Percentiles rank a stretch among this genome's conserved stretches.
phyloP scores from a whole-genome alignment of 2,329 filamentous ascomycete genomes.

The Hymenotorrendiella dingleyae region DNA sequence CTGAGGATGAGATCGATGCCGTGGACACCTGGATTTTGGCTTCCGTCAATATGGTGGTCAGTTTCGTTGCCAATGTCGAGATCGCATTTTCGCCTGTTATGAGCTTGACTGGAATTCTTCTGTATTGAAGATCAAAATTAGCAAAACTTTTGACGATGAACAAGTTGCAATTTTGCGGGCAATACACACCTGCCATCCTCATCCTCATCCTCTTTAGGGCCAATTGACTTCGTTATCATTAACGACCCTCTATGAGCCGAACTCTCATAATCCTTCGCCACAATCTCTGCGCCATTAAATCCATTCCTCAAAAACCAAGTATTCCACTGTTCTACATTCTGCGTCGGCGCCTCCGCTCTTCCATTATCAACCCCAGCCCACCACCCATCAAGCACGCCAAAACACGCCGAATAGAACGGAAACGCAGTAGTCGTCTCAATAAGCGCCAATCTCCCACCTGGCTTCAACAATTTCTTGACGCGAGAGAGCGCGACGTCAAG shows the following conservation, averaged over 20 bases:
- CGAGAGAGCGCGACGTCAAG: conserved; percentile 23
- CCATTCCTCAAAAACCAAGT: neutral
- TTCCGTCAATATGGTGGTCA: too few relatives aligned
- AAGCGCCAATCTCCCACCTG: conserved; percentile 27
- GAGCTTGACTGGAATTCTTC: too few relatives aligned
- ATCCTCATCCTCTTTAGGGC: too few relatives aligned
- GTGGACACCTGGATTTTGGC: too few relatives aligned
- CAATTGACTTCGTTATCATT: too few relatives aligned
- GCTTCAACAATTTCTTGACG: conserved; percentile 26
- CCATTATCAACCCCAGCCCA: conserved; percentile 8
- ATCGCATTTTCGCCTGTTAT: too few relatives aligned
- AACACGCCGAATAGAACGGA: neutral
- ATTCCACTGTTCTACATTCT: conserved; percentile 7
- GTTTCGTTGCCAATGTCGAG: too few relatives aligned
- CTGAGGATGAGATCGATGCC: too few relatives aligned
- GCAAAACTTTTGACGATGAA: too few relatives aligned
- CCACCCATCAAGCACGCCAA: conserved; percentile 4
- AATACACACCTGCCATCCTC: too few relatives aligned
- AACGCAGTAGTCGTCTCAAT: conserved; percentile 17
- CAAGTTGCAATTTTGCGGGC: too few relatives aligned
- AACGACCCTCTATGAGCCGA: neutral
- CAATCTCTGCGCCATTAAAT: conserved; percentile 2
- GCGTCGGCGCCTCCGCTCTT: conserved; percentile 5
- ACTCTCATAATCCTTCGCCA: conserved; percentile 4
- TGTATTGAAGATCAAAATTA: too few relatives aligned